Evolutionary conservation across 83 land plant genomes (phyloP).

Genomic region (Diphasiastrum complanatum): DNA sequence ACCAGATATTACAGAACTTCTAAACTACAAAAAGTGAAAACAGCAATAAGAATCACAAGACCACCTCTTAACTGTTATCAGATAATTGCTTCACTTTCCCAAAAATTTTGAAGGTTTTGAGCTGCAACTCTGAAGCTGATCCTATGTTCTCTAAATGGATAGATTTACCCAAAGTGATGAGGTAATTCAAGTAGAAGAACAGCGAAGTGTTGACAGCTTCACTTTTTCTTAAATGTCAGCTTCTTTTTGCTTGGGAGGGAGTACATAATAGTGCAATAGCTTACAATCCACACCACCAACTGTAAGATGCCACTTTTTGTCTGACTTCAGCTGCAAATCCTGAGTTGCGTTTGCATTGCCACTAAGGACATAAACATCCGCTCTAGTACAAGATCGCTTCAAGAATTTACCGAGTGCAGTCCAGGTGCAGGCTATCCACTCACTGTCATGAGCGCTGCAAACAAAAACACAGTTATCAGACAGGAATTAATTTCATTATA

Average conservation of each 20-base stretch:
- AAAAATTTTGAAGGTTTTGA: too few relatives aligned
- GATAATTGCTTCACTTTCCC: too few relatives aligned
- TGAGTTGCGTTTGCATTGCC: constrained; percentile 32
- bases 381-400: constrained; percentile 27
- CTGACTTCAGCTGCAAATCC: constrained; percentile 36
- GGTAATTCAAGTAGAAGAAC: too few relatives aligned
- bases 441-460: constrained; percentile 18
- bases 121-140: too few relatives aligned
- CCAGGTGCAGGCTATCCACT: constrained; percentile 26
- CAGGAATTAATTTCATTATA: not conserved
- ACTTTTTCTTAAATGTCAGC: too few relatives aligned
- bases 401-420: constrained; percentile 36
- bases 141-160: too few relatives aligned
- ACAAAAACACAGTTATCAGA: constrained; percentile 6
- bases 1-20: too few relatives aligned
- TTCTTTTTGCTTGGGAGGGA: constrained; percentile 30
- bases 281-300: constrained; percentile 35
- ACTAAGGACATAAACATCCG: constrained; percentile 45
- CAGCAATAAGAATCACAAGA: too few relatives aligned
- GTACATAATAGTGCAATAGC: constrained; percentile 37
- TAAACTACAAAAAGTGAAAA: too few relatives aligned
- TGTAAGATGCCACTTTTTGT: constrained; percentile 41
- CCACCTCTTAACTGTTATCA: too few relatives aligned
- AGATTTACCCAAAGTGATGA: too few relatives aligned
- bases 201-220: too few relatives aligned